phyloP scores from a whole-genome alignment of 805 yeast genomes.

The Saccharomycopsis amapae region DNA sequence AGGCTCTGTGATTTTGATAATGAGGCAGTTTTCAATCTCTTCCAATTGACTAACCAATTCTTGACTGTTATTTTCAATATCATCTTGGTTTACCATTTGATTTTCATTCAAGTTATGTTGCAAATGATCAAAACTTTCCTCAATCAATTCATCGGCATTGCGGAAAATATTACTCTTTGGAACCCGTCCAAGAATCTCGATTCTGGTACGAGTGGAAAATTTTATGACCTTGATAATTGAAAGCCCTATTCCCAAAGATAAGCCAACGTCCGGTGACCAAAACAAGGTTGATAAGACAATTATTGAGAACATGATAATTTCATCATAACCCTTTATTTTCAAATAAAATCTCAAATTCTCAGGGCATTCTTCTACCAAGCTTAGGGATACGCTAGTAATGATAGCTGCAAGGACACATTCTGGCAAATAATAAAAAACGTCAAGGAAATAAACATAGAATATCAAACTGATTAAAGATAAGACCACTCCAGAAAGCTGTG shows the following conservation, averaged over 20 bases:
- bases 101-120: not conserved
- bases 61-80: slow-evolving; percentile 6
- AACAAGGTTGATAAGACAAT: slow-evolving; percentile 20
- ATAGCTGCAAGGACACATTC: slow-evolving; percentile 39
- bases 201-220: slow-evolving; percentile 36
- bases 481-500: slow-evolving; percentile 21
- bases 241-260: slow-evolving; percentile 31
- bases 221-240: slow-evolving; percentile 33
- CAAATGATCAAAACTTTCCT: slow-evolving; percentile 20
- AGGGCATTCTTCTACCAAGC: slow-evolving; percentile 40
- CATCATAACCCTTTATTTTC: slow-evolving; percentile 36
- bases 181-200: slow-evolving; percentile 39
- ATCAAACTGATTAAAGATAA: slow-evolving; percentile 21
- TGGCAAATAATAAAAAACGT: slow-evolving; percentile 35
- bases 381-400: slow-evolving; percentile 38
- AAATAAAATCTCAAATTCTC: slow-evolving; percentile 38
- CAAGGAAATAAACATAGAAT: slow-evolving; percentile 25
- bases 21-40: slow-evolving; percentile 61
- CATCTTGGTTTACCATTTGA: not conserved
- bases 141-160: slow-evolving; percentile 31
- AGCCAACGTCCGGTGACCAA: slow-evolving; percentile 36
- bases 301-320: slow-evolving; percentile 26
- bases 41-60: slow-evolving; percentile 27
- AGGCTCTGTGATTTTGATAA: slow-evolving; percentile 82
- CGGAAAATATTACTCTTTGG: slow-evolving; percentile 28